Percentiles rank a stretch among this genome's conserved stretches.
phyloP scores from a whole-genome alignment of 2,329 filamentous ascomycete genomes.

The Ramularia collo-cygni region DNA sequence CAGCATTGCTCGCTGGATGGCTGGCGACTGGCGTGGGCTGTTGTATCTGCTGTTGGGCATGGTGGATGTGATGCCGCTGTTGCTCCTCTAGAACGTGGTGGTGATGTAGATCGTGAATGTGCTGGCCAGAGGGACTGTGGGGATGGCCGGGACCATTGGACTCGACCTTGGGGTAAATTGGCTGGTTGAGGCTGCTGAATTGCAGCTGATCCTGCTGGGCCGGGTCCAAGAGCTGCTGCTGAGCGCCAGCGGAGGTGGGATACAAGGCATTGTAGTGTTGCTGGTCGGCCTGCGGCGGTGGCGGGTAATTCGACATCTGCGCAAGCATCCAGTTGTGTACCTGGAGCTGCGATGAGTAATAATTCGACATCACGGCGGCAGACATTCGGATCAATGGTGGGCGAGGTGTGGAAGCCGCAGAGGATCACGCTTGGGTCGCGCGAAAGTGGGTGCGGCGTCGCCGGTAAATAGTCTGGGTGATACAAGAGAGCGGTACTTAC shows the following conservation, averaged over 20 bases:
- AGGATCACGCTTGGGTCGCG: constrained; percentile 18
- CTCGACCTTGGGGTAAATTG: constrained; percentile 32
- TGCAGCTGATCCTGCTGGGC: constrained; percentile 29
- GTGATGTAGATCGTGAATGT: constrained; percentile 27
- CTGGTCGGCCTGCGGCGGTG: constrained; percentile 29
- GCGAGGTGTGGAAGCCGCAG: constrained; percentile 11
- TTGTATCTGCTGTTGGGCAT: constrained; percentile 20
- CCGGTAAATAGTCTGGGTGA: constrained; percentile 20
- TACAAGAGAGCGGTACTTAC: constrained; percentile 20
- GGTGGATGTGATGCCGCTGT: constrained; percentile 25
- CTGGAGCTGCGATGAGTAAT: constrained; percentile 29
- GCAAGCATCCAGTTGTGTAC: constrained; percentile 30
- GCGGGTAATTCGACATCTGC: constrained; percentile 33
- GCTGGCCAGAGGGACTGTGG: constrained; percentile 23
- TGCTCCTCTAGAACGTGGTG: constrained; percentile 26
- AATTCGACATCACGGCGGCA: constrained; percentile 29
- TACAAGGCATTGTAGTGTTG: constrained; percentile 31
- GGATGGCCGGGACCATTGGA: constrained; percentile 18
- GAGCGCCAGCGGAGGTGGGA: constrained; percentile 24
- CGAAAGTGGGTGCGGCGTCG: constrained; percentile 19
- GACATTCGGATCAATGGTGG: constrained; percentile 23
- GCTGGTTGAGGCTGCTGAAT: constrained; percentile 29
- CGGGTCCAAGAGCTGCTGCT: constrained; percentile 28
- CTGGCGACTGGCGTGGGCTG: constrained; percentile 21
- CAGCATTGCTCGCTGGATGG: constrained; percentile 19